phyloP scores from a whole-genome alignment of 208 protist genomes.

The Acanthamoeba divionensis region DNA sequence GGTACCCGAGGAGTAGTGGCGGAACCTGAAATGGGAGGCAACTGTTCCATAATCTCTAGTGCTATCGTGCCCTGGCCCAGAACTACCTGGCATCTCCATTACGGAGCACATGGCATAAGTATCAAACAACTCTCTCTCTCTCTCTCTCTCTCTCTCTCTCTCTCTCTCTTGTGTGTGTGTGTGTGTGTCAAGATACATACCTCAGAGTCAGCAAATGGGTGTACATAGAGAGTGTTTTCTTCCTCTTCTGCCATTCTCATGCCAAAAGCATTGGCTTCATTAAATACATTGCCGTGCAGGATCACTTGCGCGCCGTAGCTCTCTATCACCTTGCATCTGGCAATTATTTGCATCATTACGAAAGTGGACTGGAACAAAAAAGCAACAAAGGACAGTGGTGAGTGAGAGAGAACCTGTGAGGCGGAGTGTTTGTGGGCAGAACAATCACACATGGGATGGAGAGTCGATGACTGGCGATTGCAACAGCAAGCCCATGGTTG shows the following conservation, averaged over 20 bases:
- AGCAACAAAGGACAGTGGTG: neutral
- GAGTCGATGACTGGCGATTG: neutral
- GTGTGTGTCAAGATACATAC: no score
- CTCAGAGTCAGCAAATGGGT: neutral
- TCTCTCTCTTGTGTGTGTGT: no score
- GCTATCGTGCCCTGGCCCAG: conserved; percentile 20
- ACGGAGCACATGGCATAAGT: neutral
- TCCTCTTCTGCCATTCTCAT: neutral
- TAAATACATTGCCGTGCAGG: neutral
- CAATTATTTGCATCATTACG: no score
- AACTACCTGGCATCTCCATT: neutral
- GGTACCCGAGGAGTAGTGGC: no score
- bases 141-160: no score
- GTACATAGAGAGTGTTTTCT: neutral
- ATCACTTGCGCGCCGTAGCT: conserved; percentile 14
- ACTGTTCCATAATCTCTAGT: neutral
- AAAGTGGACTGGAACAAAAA: neutral
- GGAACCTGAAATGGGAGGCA: no score
- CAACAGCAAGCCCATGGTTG: neutral
- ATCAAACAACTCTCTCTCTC: no score
- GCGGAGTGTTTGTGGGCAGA: conserved; percentile 15
- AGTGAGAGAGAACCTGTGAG: neutral
- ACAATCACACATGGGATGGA: neutral
- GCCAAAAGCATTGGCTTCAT: neutral
- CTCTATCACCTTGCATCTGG: neutral